Evolutionary conservation across 192 early-diverging fungal genomes (phyloP).

Genomic region (Linnemannia exigua): DNA sequence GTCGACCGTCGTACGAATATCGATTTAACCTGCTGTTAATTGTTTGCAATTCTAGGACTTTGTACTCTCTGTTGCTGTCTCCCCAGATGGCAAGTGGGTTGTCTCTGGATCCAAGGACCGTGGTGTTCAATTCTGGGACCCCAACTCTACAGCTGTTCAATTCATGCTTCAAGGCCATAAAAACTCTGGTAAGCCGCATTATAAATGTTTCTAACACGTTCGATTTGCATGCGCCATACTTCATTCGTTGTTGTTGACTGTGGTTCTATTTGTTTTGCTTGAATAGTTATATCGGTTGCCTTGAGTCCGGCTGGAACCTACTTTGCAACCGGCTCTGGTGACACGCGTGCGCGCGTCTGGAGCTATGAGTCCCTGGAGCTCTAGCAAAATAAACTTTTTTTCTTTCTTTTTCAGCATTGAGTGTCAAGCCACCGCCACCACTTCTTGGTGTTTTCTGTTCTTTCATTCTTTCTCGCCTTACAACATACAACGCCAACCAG

Average conservation of each 20-base stretch:
- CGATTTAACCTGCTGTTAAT: neutral
- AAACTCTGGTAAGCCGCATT: conserved; percentile 84
- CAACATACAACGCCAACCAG: neutral
- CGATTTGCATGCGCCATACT: neutral
- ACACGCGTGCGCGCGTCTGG: conserved; percentile 94
- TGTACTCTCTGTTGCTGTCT: conserved; percentile 94
- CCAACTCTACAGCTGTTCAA: conserved; percentile 75
- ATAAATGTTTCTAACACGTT: neutral
- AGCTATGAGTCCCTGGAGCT: conserved; percentile 68
- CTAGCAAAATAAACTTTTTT: neutral
- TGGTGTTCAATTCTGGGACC: conserved; percentile 95
- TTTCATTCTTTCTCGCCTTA: neutral
- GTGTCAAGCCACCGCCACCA: conserved; percentile 6
- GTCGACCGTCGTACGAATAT: neutral
- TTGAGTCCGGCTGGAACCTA: conserved; percentile 83
- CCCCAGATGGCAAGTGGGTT: conserved; percentile 89
- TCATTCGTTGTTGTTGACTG: neutral
- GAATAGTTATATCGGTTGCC: conserved; percentile 91
- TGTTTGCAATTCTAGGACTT: conserved; percentile 76
- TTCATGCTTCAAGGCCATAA: conserved; percentile 96
- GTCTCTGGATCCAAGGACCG: conserved; percentile 95
- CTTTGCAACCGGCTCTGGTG: conserved; percentile 98
- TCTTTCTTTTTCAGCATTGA: neutral
- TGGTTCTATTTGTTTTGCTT: neutral
- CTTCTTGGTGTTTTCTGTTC: neutral